These are phyloP conservation scores for Neurospora intermedia DNA, from an alignment of 495 filamentous ascomycete species.

Conservation along the genomic window DNA sequence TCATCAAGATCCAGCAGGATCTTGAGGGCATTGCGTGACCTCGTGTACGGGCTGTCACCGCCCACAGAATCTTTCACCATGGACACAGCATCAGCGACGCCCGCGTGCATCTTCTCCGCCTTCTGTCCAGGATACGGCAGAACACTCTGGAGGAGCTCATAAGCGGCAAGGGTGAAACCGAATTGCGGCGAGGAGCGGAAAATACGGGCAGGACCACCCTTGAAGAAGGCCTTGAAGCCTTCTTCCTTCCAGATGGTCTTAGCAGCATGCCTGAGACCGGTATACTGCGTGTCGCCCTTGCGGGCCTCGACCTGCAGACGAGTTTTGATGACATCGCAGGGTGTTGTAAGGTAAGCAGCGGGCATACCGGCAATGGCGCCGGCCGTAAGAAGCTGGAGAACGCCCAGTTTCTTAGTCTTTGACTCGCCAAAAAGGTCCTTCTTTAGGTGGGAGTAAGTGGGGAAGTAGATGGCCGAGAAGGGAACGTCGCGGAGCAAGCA, in stretches of 20 bases:
- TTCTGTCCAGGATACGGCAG: conserved; percentile 68
- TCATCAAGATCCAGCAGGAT: conserved; percentile 90
- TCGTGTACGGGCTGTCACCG: conserved; percentile 56
- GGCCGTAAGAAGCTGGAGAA: conserved; percentile 85
- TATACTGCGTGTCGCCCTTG: conserved; percentile 85
- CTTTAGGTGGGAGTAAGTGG: conserved; percentile 90
- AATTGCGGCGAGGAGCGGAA: conserved; percentile 92
- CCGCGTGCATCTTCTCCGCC: conserved; percentile 27
- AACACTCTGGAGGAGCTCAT: conserved; percentile 77
- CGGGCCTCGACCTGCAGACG: conserved; percentile 93
- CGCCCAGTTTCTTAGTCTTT: conserved; percentile 77
- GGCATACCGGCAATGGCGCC: conserved; percentile 99
- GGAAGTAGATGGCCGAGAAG: conserved; percentile 98
- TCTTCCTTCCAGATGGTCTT: conserved; percentile 76
- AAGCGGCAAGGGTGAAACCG: conserved; percentile 90
- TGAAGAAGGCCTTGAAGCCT: conserved; percentile 94
- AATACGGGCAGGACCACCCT: conserved; percentile 91
- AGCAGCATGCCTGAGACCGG: conserved; percentile 77
- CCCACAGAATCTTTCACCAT: conserved; percentile 18
- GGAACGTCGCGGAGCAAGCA: conserved; percentile 93
- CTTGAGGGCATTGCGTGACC: conserved; percentile 91
- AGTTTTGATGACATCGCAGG: conserved; percentile 98
- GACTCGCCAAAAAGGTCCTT: conserved; percentile 86
- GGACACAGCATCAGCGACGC: conserved; percentile 41
- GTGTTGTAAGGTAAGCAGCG: conserved; percentile 92